Conservation (phyloP, 176 grass and related monocot species). For the Paspalum notatum region DNA sequence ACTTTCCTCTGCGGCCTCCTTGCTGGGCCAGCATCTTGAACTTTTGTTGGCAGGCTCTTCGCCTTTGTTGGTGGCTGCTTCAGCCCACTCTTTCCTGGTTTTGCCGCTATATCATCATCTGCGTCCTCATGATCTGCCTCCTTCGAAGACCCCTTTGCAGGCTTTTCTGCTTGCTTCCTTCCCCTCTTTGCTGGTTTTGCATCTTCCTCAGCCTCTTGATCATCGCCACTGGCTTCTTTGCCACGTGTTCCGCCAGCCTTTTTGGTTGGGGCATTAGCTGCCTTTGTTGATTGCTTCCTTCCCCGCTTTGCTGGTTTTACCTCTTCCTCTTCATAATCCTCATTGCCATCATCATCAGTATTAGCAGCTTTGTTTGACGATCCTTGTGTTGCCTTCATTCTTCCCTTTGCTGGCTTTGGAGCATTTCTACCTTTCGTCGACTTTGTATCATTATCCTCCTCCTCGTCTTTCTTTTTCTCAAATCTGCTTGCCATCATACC, state of each 20-base stretch:
- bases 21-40: background rate
- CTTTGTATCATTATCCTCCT: background rate
- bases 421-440: background rate
- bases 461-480: constrained; percentile 21
- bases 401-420: constrained; percentile 8
- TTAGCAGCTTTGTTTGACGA: background rate
- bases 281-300: constrained; percentile 23
- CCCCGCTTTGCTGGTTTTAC: constrained; percentile 8
- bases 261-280: background rate
- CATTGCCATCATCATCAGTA: background rate
- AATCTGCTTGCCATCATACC: constrained; percentile 5
- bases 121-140: background rate
- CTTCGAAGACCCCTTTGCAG: background rate
- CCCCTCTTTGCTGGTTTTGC: background rate
- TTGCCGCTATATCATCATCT: background rate
- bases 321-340: background rate
- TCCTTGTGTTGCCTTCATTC: background rate
- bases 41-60: background rate
- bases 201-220: constrained; percentile 6
- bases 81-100: background rate
- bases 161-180: constrained; percentile 6
- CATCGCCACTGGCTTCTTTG: background rate
- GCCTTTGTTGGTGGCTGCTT: background rate
- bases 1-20: constrained; percentile 35
- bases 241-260: background rate